phyloP scores from a whole-genome alignment of 768 basidiomycete genomes.

The Pholiota conissans region DNA sequence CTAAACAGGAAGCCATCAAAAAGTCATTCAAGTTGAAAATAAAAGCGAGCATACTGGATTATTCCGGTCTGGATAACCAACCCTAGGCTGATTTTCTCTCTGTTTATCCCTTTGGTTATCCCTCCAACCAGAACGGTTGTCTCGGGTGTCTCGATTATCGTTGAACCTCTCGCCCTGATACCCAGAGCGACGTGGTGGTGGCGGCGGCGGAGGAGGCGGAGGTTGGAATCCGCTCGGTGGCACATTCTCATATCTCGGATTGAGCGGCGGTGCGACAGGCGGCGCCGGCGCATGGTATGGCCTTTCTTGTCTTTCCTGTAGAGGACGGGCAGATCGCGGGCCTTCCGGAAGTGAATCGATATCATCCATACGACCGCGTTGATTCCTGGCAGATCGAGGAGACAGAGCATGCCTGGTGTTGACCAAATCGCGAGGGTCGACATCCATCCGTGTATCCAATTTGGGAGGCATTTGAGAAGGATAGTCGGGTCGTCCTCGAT shows the following conservation, averaged over 20 bases:
- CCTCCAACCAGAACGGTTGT: conserved; percentile 4
- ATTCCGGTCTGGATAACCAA: conserved; percentile 8
- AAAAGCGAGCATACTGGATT: conserved; percentile 2
- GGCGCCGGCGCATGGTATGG: background rate
- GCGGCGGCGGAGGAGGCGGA: conserved; percentile 1
- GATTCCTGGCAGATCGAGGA: background rate
- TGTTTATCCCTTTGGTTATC: background rate
- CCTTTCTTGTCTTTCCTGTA: conserved; percentile 2
- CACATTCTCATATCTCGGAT: background rate
- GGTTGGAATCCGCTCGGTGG: background rate
- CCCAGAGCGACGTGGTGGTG: background rate
- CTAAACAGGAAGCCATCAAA: conserved; percentile 1
- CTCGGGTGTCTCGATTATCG: background rate
- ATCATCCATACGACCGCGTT: background rate
- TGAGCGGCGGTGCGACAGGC: background rate
- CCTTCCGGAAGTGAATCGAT: background rate
- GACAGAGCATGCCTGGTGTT: conserved; percentile 1
- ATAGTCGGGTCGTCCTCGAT: conserved; percentile 13
- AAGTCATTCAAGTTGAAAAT: background rate
- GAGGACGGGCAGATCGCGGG: background rate
- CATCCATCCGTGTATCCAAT: conserved; percentile 26
- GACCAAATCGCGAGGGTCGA: conserved; percentile 20
- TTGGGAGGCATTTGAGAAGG: conserved; percentile 11
- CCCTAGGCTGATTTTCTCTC: background rate
- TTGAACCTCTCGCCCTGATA: conserved; percentile 2